phyloP scores from a whole-genome alignment of 495 filamentous ascomycete species.

The Patellaria atrata region DNA sequence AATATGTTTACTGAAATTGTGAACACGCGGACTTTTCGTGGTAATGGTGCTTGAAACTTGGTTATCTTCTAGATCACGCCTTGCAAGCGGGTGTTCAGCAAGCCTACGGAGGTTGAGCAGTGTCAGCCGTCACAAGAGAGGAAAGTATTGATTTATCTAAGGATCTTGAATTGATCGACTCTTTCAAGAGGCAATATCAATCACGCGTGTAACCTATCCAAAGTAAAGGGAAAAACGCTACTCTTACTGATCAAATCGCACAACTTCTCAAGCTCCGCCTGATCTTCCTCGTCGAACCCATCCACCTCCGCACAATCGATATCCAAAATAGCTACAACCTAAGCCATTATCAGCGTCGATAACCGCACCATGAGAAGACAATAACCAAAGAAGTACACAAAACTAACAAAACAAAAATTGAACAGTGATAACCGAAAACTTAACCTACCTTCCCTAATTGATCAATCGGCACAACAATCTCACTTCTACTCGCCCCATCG shows the following conservation, averaged over 20 bases:
- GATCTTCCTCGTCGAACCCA: conserved; percentile 69
- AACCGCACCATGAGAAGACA: conserved; percentile 7
- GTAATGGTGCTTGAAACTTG: too few species aligned
- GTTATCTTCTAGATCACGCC: too few species aligned
- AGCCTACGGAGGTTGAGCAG: too few species aligned
- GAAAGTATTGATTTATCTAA: too few species aligned
- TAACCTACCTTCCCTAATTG: conserved; percentile 39
- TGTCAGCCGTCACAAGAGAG: too few species aligned
- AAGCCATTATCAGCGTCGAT: conserved; percentile 1
- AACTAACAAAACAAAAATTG: neutral
- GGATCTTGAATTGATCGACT: too few species aligned
- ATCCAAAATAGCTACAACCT: conserved; percentile 82
- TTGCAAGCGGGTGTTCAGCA: too few species aligned
- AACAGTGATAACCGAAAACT: neutral
- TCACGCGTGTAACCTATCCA: too few species aligned
- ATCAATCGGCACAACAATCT: conserved; percentile 81
- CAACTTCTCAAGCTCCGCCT: conserved; percentile 51
- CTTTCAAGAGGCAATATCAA: too few species aligned
- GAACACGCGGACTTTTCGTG: too few species aligned
- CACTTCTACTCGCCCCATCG: conserved; percentile 66
- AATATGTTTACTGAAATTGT: too few species aligned
- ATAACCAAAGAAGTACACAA: neutral
- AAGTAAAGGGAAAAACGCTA: conserved; percentile 50
- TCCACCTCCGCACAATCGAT: conserved; percentile 57
- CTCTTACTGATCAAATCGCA: conserved; percentile 46